A percentile compares a stretch with the other conserved stretches of the same genome.
Evolutionary conservation across 169 alveolate species (phyloP).

Genomic region (Plasmodium coatneyi): DNA sequence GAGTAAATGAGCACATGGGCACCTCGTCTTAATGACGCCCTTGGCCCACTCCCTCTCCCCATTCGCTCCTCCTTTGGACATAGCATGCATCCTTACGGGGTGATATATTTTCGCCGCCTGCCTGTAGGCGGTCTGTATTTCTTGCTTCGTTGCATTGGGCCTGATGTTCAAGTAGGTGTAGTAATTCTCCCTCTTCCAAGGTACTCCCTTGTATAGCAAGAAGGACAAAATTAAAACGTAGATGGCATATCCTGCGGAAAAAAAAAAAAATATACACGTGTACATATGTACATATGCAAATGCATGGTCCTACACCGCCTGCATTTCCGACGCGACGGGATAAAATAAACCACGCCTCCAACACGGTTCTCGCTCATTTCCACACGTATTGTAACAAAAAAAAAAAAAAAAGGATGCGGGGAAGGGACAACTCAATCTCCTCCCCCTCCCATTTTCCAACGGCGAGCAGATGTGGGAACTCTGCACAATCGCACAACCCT

Average conservation of each 20-base stretch:
- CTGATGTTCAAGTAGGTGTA: conserved; percentile 44
- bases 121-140: conserved; percentile 73
- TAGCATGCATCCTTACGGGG: conserved; percentile 29
- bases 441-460: neutral
- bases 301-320: neutral
- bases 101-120: conserved; percentile 74
- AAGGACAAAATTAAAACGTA: conserved; percentile 56
- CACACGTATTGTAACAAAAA: neutral
- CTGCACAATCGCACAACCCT: neutral
- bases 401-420: neutral
- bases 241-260: conserved; percentile 25
- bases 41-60: neutral
- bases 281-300: neutral
- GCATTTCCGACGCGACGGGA: neutral
- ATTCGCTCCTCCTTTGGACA: neutral
- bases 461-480: neutral
- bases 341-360: neutral
- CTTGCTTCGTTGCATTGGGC: conserved; percentile 73
- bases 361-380: neutral
- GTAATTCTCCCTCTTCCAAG: conserved; percentile 70
- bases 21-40: neutral
- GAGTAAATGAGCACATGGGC: neutral
- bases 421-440: neutral
- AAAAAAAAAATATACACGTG: neutral
- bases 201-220: conserved; percentile 64